These are phyloP conservation scores for Candida boleticola DNA, from an alignment of 805 yeast genomes.

Conservation along the genomic window DNA sequence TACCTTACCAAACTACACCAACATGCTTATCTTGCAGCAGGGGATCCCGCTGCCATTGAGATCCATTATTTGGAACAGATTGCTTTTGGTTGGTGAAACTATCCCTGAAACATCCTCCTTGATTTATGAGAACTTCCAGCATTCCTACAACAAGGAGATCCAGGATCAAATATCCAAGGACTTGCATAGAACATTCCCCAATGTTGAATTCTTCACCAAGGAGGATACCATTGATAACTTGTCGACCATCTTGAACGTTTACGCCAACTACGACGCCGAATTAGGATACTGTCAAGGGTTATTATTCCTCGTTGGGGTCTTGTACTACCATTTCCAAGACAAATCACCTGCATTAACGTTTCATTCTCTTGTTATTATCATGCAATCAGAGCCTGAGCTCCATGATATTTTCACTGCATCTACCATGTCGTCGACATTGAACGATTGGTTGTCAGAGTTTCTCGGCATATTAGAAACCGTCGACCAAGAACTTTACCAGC, in stretches of 20 bases:
- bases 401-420: constrained; percentile 50
- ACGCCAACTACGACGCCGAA: constrained; percentile 60
- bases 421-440: constrained; percentile 54
- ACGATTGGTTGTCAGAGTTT: constrained; percentile 53
- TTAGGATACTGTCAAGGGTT: constrained; percentile 71
- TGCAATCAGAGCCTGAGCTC: constrained; percentile 54
- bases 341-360: constrained; percentile 38
- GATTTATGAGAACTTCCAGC: constrained; percentile 40
- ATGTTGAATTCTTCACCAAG: constrained; percentile 45
- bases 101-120: constrained; percentile 34
- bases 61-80: constrained; percentile 43
- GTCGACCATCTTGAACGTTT: constrained; percentile 58
- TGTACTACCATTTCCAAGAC: constrained; percentile 39
- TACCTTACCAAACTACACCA: constrained; percentile 48
- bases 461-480: constrained; percentile 37
- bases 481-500: constrained; percentile 41
- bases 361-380: constrained; percentile 52
- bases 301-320: constrained; percentile 59
- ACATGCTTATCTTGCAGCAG: constrained; percentile 39
- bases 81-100: constrained; percentile 27
- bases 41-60: constrained; percentile 47
- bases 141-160: constrained; percentile 37
- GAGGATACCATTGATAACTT: constrained; percentile 44
- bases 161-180: constrained; percentile 53
- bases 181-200: constrained; percentile 59